Percentiles rank a stretch among this genome's conserved stretches.
Evolutionary conservation across 129 eudicot genomes (phyloP).

Genomic region (Silybum marianum): DNA sequence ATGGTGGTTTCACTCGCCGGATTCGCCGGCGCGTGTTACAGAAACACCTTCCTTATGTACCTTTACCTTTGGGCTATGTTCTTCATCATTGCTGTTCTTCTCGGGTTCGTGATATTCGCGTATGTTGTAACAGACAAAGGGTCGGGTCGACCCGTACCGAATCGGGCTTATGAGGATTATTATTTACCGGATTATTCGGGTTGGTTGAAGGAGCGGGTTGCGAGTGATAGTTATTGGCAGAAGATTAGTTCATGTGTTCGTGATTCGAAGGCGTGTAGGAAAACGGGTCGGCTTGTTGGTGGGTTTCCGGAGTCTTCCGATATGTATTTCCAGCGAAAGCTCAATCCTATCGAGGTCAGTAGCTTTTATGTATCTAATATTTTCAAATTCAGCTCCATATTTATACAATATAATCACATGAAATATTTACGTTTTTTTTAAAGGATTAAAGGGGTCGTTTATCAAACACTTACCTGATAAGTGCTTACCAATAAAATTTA

Average conservation of each 20-base stretch:
- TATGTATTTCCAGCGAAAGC: constrained; percentile 52
- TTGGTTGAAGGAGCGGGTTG: constrained; percentile 84
- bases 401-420: too few relatives aligned
- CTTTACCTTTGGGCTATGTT: constrained; percentile 94
- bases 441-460: too few relatives aligned
- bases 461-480: too few relatives aligned
- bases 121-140: constrained; percentile 86
- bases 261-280: constrained; percentile 65
- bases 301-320: constrained; percentile 70
- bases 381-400: too few relatives aligned
- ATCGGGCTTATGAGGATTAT: constrained; percentile 66
- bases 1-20: constrained; percentile 92
- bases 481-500: too few relatives aligned
- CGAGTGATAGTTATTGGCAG: constrained; percentile 58
- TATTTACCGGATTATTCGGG: constrained; percentile 75
- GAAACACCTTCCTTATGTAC: constrained; percentile 87
- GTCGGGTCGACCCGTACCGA: constrained; percentile 56
- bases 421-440: too few relatives aligned
- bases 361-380: neutral
- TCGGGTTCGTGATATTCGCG: constrained; percentile 81
- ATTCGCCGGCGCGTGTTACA: constrained; percentile 90
- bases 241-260: constrained; percentile 65
- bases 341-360: constrained; percentile 70
- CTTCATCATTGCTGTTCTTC: constrained; percentile 56
- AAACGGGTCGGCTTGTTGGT: constrained; percentile 41